Evolutionary conservation across 768 basidiomycete genomes (phyloP).

Genomic region (Tephrocybe sp.): DNA sequence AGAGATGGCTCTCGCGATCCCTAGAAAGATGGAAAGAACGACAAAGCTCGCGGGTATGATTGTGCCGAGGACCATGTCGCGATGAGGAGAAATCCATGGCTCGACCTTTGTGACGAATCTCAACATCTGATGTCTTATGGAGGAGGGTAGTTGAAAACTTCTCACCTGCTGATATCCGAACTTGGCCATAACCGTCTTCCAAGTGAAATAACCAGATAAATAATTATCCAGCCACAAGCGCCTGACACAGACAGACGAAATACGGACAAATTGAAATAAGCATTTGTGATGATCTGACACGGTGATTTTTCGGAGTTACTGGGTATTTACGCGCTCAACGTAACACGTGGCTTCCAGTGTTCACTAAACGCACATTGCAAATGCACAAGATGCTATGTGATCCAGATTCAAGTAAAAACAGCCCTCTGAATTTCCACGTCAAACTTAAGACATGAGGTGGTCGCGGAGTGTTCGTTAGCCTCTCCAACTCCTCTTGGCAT

Average conservation of each 20-base stretch:
- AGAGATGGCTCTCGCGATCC: slow-evolving; percentile 23
- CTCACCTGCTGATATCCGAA: not conserved
- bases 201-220: too few relatives aligned
- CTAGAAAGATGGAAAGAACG: slow-evolving; percentile 27
- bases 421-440: not conserved
- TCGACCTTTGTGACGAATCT: slow-evolving; percentile 1
- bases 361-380: too few relatives aligned
- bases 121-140: not conserved
- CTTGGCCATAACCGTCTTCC: not conserved
- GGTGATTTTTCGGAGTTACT: not conserved
- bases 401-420: too few relatives aligned
- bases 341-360: too few relatives aligned
- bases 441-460: not conserved
- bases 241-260: too few relatives aligned
- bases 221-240: too few relatives aligned
- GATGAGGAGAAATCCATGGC: slow-evolving; percentile 12
- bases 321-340: too few relatives aligned
- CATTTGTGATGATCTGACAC: too few relatives aligned
- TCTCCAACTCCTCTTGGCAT: too few relatives aligned
- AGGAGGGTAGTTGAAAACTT: not conserved
- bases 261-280: too few relatives aligned
- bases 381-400: too few relatives aligned
- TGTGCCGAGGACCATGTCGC: slow-evolving; percentile 13
- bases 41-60: slow-evolving; percentile 30
- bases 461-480: not conserved